Conservation (phyloP, 2,329 filamentous ascomycete species). For the Salinomyces thailandicus region DNA sequence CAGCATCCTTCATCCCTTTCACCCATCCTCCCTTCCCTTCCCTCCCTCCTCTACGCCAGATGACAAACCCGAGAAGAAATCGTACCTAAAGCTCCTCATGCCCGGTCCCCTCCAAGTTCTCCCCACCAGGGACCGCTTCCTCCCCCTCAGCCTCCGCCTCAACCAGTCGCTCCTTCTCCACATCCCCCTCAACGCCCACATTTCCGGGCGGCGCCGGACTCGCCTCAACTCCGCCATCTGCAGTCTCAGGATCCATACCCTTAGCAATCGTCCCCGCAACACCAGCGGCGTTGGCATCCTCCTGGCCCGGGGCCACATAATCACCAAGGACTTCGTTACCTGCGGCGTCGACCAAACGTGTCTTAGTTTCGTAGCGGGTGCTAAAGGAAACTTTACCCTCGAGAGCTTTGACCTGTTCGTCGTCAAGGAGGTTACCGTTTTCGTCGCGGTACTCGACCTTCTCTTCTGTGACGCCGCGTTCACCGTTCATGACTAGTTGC, state of each 20-base stretch:
- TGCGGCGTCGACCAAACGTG: constrained; percentile 65
- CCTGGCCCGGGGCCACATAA: constrained; percentile 24
- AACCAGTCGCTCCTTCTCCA: constrained; percentile 36
- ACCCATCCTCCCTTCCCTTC: neutral
- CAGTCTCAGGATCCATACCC: constrained; percentile 48
- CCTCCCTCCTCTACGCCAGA: neutral
- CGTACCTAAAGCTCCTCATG: neutral
- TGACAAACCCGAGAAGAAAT: neutral
- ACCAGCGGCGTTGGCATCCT: constrained; percentile 20
- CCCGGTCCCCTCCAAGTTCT: neutral
- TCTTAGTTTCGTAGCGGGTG: constrained; percentile 92
- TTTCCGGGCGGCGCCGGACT: constrained; percentile 30
- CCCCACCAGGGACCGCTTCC: constrained; percentile 1
- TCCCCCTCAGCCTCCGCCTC: constrained; percentile 18
- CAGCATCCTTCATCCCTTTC: too few relatives aligned
- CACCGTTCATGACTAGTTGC: neutral
- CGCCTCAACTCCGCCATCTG: constrained; percentile 26
- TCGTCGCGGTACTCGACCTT: constrained; percentile 91
- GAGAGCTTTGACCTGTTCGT: constrained; percentile 71
- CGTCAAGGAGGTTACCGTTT: constrained; percentile 76
- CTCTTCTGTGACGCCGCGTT: constrained; percentile 51
- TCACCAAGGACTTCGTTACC: constrained; percentile 63
- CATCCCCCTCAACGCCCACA: constrained; percentile 31
- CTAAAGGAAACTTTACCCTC: constrained; percentile 92
- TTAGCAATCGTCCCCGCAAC: constrained; percentile 42